phyloP scores from a whole-genome alignment of 176 grass and related monocot species.

The Thalia dealbata region DNA sequence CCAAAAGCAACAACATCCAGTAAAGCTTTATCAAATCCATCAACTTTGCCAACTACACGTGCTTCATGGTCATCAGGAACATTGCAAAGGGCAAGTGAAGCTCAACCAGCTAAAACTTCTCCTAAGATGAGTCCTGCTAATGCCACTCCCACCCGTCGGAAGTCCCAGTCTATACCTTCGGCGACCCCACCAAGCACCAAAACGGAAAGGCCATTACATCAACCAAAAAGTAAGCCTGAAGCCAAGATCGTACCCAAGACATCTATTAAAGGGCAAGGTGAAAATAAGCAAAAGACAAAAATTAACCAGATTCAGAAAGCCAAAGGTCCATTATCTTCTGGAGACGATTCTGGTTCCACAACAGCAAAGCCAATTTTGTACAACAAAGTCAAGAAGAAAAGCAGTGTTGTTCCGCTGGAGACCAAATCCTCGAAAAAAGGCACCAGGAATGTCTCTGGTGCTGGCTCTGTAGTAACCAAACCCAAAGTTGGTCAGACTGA shows the following conservation, averaged over 20 bases:
- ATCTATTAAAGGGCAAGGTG: slow-evolving; percentile 40
- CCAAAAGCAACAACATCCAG: slow-evolving; percentile 49
- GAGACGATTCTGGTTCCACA: slow-evolving; percentile 37
- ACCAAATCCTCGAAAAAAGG: slow-evolving; percentile 71
- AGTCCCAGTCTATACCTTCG: slow-evolving; percentile 16
- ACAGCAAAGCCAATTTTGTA: slow-evolving; percentile 44
- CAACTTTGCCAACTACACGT: slow-evolving; percentile 47
- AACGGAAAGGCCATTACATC: slow-evolving; percentile 11
- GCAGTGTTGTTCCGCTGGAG: slow-evolving; percentile 92
- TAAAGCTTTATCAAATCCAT: slow-evolving; percentile 58
- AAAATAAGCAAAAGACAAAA: slow-evolving; percentile 53
- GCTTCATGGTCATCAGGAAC: slow-evolving; percentile 64
- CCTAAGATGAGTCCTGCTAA: slow-evolving; percentile 27
- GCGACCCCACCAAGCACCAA: slow-evolving; percentile 17
- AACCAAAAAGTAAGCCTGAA: slow-evolving; percentile 7
- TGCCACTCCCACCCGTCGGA: slow-evolving; percentile 52
- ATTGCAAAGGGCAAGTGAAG: slow-evolving; percentile 50
- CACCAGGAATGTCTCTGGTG: slow-evolving; percentile 25
- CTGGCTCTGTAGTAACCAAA: slow-evolving; percentile 39
- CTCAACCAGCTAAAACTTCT: slow-evolving; percentile 52
- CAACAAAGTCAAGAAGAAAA: slow-evolving; percentile 82
- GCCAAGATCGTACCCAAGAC: not conserved
- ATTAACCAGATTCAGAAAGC: slow-evolving; percentile 31
- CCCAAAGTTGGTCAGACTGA: slow-evolving; percentile 41
- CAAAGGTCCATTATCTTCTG: slow-evolving; percentile 45